Base-by-base conservation (phyloP, 2,329 filamentous ascomycete genomes). In the Talaromyces piceae region DNA sequence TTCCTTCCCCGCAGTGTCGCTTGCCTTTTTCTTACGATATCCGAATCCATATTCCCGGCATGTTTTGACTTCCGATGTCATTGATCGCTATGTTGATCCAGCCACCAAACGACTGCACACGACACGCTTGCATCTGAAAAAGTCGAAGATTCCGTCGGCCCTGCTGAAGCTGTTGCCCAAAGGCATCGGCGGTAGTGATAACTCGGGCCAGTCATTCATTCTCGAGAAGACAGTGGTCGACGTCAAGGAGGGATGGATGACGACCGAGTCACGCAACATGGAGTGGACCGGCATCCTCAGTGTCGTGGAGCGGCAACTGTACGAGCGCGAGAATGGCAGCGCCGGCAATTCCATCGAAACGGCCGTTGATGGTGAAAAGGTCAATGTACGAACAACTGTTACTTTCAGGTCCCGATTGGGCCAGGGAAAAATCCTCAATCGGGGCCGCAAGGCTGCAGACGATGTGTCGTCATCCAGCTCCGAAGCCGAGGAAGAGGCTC, bases 21-120 rank as follows among this genome's bases (percentile, higher is more conserved):
- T 85, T 54, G 82, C 82, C 65, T 85, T 84, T 71, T 84, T 84
- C 68, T 77, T 85, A 50, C 82, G 82, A 59, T 85, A 85, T 61
- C 82, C 82, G 1, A 85, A 85, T 60, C 82, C 82, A 25, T 84
- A 83, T 69, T 78, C 77, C 47, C 78, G 74, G 53, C 82, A 85
- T 72, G 82, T 85, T 58, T 72, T 83, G 57, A 81, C 78, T 47
- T 83, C 81, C 60, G 82, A 85, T 70, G 81, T 82, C 64, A 83
- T 85, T 64, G 75, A 79, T 55, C 79, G 81, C 50, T 73, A 76
- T 67, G 80, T 81, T 65, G 81, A 84, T 48, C 75, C 80, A 2
- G 68, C 69, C 23, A 82, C 79, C 2, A 73, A 81, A 56, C 77
- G 77, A 37, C 72, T 85, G 23, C 81, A 81, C 47, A 84, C 82